Percentiles rank a stretch among this genome's conserved stretches.
phyloP scores from a whole-genome alignment of 148 eudicot species.

The Rhododendron vialii region DNA sequence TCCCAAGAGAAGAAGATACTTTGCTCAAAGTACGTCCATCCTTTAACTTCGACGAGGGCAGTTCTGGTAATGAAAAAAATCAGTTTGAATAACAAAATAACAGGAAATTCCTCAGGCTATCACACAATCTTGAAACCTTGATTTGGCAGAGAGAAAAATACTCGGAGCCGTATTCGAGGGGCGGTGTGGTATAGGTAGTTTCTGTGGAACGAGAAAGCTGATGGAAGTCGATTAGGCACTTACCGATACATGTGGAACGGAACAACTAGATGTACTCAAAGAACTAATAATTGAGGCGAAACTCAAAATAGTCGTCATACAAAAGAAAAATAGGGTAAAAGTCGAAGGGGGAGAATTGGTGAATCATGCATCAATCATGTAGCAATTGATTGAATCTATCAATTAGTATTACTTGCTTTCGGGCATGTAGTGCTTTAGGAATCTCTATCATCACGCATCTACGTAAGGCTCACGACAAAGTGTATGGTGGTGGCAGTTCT shows the following conservation, averaged over 20 bases:
- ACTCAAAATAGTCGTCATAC: neutral
- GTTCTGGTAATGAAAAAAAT: neutral
- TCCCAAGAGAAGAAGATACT: slow-evolving; percentile 21
- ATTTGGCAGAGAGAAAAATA: neutral
- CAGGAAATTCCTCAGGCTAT: neutral
- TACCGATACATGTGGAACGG: neutral
- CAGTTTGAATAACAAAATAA: neutral
- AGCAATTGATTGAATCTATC: neutral
- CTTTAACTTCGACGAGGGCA: neutral
- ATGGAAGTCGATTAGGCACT: neutral
- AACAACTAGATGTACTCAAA: neutral
- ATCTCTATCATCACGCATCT: neutral
- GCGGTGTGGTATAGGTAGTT: neutral
- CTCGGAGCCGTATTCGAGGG: neutral
- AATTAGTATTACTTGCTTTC: neutral
- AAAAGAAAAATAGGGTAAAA: neutral
- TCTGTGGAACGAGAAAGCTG: neutral
- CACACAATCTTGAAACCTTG: neutral
- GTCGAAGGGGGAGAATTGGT: neutral
- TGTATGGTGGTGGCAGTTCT: too few species aligned
- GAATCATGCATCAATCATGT: slow-evolving; percentile 3
- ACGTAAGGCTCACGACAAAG: neutral
- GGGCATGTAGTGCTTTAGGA: neutral
- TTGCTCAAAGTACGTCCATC: slow-evolving; percentile 32
- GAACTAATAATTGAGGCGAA: neutral